A percentile compares a stretch with the other conserved stretches of the same genome.
Conservation (phyloP, 495 filamentous ascomycete genomes). For the Letharia columbiana region DNA sequence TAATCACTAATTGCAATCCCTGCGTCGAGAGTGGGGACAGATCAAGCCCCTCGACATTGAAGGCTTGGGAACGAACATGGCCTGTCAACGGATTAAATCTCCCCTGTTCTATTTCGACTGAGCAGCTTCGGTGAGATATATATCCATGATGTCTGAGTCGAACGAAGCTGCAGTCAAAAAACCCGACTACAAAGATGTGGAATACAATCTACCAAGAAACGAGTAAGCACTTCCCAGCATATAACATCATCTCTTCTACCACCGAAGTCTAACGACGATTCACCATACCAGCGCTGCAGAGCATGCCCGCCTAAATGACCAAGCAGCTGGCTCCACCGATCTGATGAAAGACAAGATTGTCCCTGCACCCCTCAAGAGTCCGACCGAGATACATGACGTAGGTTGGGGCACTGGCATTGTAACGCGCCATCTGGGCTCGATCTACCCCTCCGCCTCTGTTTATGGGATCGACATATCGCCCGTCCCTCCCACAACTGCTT, state of each 20-base stretch:
- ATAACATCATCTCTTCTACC: background rate
- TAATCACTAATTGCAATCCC: too few relatives aligned
- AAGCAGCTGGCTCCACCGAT: background rate
- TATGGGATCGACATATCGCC: slow-evolving; percentile 2
- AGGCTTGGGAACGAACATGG: too few relatives aligned
- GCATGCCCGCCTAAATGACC: background rate
- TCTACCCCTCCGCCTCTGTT: background rate
- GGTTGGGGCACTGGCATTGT: slow-evolving; percentile 2
- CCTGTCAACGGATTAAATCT: too few relatives aligned
- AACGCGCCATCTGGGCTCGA: background rate
- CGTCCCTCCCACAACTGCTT: background rate
- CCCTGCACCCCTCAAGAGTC: background rate
- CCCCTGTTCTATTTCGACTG: too few relatives aligned
- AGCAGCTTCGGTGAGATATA: too few relatives aligned
- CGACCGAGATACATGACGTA: background rate
- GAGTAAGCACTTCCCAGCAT: background rate
- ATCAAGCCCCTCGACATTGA: too few relatives aligned
- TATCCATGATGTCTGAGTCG: too few relatives aligned
- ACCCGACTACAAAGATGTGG: background rate
- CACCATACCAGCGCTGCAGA: background rate
- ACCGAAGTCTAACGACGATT: background rate
- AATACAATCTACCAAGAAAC: background rate
- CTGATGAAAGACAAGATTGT: background rate
- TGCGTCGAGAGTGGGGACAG: too few relatives aligned
- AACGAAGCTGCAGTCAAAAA: too few relatives aligned